Conservation (phyloP, 306 rosid genomes). For the Begonia masoniana region DNA sequence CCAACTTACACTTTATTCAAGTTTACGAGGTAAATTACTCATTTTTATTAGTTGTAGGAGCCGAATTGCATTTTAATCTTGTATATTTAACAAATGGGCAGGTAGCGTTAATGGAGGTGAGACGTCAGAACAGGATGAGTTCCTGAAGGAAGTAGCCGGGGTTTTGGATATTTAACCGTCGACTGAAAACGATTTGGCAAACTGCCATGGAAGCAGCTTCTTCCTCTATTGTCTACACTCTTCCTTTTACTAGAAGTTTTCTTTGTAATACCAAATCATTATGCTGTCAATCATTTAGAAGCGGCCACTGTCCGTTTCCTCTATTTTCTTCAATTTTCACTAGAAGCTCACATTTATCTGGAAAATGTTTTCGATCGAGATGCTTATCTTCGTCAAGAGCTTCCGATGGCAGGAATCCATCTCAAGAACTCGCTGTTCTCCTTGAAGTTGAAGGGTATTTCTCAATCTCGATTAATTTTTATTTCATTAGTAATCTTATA, state of each 20-base stretch:
- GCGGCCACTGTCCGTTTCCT: conserved; percentile 12
- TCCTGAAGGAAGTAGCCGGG: no score
- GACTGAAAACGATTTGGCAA: neutral
- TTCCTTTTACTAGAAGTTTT: conserved; percentile 11
- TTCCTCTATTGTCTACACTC: conserved; percentile 14
- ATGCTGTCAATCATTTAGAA: conserved; percentile 5
- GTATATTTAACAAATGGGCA: no score
- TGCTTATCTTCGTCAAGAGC: conserved; percentile 27
- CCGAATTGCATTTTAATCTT: no score
- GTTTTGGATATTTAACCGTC: neutral
- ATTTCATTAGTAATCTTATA: neutral
- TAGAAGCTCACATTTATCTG: conserved; percentile 13
- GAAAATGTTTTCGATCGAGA: conserved; percentile 25
- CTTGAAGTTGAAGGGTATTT: conserved; percentile 84
- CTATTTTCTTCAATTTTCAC: conserved; percentile 17
- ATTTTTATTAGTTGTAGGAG: no score
- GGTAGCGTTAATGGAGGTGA: no score
- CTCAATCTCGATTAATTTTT: neutral
- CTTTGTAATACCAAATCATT: neutral
- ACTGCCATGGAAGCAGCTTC: conserved; percentile 29
- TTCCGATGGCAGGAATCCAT: conserved; percentile 16
- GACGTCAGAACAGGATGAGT: no score
- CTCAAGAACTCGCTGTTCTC: conserved; percentile 60
- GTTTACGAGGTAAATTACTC: no score
- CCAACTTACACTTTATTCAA: no score